Evolutionary conservation across 768 basidiomycete species (phyloP).

Genomic region (Boletus vinaceobasis): DNA sequence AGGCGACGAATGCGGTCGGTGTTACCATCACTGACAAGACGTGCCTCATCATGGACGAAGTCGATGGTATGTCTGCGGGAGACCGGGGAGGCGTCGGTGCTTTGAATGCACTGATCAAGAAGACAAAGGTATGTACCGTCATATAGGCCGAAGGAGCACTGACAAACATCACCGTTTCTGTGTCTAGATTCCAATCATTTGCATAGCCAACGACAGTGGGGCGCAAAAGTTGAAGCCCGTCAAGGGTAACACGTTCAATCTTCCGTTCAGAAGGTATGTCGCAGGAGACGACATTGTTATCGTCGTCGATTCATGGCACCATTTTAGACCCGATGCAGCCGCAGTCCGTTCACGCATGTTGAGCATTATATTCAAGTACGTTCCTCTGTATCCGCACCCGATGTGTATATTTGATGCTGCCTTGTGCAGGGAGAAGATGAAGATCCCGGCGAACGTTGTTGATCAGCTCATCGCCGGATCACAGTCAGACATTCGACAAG

Average conservation of each 20-base stretch:
- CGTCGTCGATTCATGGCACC: not conserved
- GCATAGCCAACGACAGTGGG: slow-evolving; percentile 89
- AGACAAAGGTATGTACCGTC: slow-evolving; percentile 62
- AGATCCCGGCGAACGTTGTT: slow-evolving; percentile 84
- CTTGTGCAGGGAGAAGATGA: slow-evolving; percentile 77
- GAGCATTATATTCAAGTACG: slow-evolving; percentile 87
- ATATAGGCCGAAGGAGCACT: too few relatives aligned
- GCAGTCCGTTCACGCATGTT: slow-evolving; percentile 84
- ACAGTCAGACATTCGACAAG: slow-evolving; percentile 95
- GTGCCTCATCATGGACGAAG: slow-evolving; percentile 98
- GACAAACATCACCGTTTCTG: not conserved
- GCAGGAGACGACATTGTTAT: not conserved
- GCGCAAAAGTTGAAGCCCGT: slow-evolving; percentile 93
- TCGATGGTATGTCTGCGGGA: slow-evolving; percentile 98
- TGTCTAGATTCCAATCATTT: slow-evolving; percentile 87
- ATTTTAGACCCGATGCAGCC: slow-evolving; percentile 67
- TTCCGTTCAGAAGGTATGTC: slow-evolving; percentile 75
- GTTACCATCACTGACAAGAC: slow-evolving; percentile 73
- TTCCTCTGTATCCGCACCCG: not conserved
- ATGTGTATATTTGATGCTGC: not conserved
- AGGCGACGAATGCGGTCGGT: slow-evolving; percentile 66
- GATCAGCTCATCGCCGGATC: slow-evolving; percentile 88
- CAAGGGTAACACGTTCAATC: slow-evolving; percentile 60
- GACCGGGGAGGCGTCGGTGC: slow-evolving; percentile 97
- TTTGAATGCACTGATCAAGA: slow-evolving; percentile 86